Percentiles rank a stretch among this genome's conserved stretches.
phyloP scores from a whole-genome alignment of 768 basidiomycete genomes.

The Podaxis carcinomalis region DNA sequence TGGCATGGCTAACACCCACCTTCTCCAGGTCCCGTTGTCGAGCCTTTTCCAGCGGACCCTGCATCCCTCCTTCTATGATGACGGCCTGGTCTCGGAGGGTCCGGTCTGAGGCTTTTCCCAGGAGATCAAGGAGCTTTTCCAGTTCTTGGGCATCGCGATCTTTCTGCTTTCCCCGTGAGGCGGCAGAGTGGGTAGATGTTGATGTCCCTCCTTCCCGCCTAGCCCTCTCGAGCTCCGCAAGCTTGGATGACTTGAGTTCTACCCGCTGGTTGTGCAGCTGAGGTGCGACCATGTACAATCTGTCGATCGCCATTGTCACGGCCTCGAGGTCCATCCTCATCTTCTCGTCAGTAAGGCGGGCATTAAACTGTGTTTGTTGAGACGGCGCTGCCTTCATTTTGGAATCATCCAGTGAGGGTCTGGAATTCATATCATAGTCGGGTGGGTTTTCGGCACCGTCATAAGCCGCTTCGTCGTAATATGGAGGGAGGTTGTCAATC shows the following conservation, averaged over 20 bases:
- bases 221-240: conserved; percentile 75
- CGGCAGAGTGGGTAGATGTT: conserved; percentile 2
- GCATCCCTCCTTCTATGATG: conserved; percentile 57
- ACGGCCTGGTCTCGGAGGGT: conserved; percentile 69
- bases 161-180: conserved; percentile 33
- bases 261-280: conserved; percentile 90
- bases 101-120: conserved; percentile 68
- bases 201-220: conserved; percentile 35
- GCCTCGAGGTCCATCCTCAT: conserved; percentile 82
- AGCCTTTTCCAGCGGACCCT: conserved; percentile 48
- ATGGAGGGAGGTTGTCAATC: conserved; percentile 39
- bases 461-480: conserved; percentile 38
- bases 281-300: conserved; percentile 80
- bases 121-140: conserved; percentile 65
- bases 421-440: conserved; percentile 44
- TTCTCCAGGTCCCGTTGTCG: conserved; percentile 58
- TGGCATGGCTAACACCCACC: conserved; percentile 32
- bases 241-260: conserved; percentile 74
- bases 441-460: conserved; percentile 36
- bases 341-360: conserved; percentile 58
- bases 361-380: conserved; percentile 21
- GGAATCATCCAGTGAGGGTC: conserved; percentile 30
- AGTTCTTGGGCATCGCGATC: conserved; percentile 52
- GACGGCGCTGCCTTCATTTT: conserved; percentile 25
- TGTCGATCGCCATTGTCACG: conserved; percentile 85